Evolutionary conservation across 768 basidiomycete species (phyloP).

Genomic region (Calocybe gangraenosa): DNA sequence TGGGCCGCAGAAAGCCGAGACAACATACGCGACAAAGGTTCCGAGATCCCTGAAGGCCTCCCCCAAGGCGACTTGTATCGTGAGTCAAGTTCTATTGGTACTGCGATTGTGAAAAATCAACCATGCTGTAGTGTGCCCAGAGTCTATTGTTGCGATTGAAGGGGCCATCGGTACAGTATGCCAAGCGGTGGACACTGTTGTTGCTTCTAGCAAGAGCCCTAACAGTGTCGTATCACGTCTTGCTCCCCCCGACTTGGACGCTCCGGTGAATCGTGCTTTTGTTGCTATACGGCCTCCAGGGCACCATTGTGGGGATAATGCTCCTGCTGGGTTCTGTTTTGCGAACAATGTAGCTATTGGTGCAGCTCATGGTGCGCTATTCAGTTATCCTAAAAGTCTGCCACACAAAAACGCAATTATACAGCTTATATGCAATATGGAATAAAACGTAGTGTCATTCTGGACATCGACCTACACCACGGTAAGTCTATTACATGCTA

Average conservation of each 20-base stretch:
- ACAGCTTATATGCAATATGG: conserved; percentile 78
- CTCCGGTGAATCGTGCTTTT: conserved; percentile 42
- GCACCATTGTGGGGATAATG: conserved; percentile 90
- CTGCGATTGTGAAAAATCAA: too few relatives aligned
- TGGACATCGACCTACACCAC: conserved; percentile 93
- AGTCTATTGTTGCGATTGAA: conserved; percentile 71
- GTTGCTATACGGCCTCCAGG: conserved; percentile 88
- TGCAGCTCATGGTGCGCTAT: conserved; percentile 78
- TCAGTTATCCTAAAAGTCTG: background rate
- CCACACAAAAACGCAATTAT: background rate
- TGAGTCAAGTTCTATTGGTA: conserved; percentile 30
- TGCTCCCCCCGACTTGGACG: conserved; percentile 1
- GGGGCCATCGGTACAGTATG: conserved; percentile 82
- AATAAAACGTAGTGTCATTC: conserved; percentile 74
- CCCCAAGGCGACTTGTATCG: conserved; percentile 83
- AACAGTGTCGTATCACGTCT: background rate
- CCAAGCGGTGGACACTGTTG: conserved; percentile 77
- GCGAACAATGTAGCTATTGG: conserved; percentile 90
- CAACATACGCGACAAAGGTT: conserved; percentile 56
- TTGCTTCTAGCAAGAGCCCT: conserved; percentile 21
- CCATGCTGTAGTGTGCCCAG: conserved; percentile 73
- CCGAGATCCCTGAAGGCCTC: conserved; percentile 71
- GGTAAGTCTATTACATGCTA: conserved; percentile 35
- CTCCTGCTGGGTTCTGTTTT: conserved; percentile 92
- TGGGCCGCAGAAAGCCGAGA: conserved; percentile 60